Evolutionary conservation across 1,139 yeast genomes (phyloP).

Genomic region (Candida anutae): DNA sequence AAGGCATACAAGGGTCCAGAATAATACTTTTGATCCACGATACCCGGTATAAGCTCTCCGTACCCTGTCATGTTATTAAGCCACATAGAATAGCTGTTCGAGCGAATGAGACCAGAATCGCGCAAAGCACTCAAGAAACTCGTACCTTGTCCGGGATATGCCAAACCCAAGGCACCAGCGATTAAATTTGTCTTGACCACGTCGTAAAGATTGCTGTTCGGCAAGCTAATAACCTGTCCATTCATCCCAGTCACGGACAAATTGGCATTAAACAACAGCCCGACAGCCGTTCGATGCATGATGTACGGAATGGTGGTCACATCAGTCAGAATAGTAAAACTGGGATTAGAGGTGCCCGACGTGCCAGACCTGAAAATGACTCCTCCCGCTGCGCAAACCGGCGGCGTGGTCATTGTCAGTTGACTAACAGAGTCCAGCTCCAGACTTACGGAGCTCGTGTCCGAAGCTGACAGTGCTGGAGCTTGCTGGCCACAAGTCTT

Average conservation of each 20-base stretch:
- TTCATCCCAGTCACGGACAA: slow-evolving; percentile 11
- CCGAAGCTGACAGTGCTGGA: slow-evolving; percentile 14
- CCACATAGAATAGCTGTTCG: slow-evolving; percentile 52
- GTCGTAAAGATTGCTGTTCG: slow-evolving; percentile 22
- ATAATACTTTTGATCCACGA: slow-evolving; percentile 41
- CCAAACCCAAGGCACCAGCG: slow-evolving; percentile 46
- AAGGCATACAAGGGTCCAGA: slow-evolving; percentile 41
- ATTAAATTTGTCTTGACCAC: slow-evolving; percentile 16
- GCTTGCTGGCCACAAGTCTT: slow-evolving; percentile 3
- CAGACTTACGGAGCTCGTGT: too few species aligned
- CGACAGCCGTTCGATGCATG: slow-evolving; percentile 23
- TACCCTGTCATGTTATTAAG: slow-evolving; percentile 17
- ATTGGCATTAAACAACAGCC: slow-evolving; percentile 18
- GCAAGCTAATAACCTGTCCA: slow-evolving; percentile 10
- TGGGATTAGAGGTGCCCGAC: slow-evolving; percentile 4
- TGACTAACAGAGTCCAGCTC: too few species aligned
- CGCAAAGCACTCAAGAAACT: slow-evolving; percentile 36
- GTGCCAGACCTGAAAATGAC: slow-evolving; percentile 3
- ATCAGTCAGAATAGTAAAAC: slow-evolving; percentile 13
- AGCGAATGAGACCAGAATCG: slow-evolving; percentile 24
- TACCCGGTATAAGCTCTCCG: slow-evolving; percentile 52
- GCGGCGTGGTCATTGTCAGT: slow-evolving; percentile 14
- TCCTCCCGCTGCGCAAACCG: slow-evolving; percentile 22
- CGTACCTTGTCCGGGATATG: slow-evolving; percentile 30
- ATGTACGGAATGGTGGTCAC: too few species aligned